Evolutionary conservation across 306 rosid species (phyloP).

Genomic region (Canavalia ensiformis): DNA sequence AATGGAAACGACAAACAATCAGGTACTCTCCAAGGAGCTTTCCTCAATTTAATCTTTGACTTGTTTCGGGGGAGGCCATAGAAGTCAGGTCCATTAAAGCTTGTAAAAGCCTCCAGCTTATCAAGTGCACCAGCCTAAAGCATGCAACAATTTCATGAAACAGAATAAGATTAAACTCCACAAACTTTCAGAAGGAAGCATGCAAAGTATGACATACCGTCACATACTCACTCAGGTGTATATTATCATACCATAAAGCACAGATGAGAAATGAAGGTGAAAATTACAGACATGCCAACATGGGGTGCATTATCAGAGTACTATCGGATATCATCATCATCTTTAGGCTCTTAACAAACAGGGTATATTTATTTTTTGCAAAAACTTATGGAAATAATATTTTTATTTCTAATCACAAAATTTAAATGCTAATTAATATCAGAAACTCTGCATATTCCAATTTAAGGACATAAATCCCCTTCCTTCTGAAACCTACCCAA

Average conservation of each 20-base stretch:
- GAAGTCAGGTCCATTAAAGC: slow-evolving; percentile 98
- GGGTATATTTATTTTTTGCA: neutral
- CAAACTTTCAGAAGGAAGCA: neutral
- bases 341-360: neutral
- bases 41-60: slow-evolving; percentile 69
- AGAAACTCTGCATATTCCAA: slow-evolving; percentile 20
- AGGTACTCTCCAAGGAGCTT: slow-evolving; percentile 82
- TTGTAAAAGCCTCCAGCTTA: slow-evolving; percentile 90
- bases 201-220: slow-evolving; percentile 19
- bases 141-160: slow-evolving; percentile 45
- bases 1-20: slow-evolving; percentile 68
- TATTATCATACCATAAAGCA: slow-evolving; percentile 23
- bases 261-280: neutral
- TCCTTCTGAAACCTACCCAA: neutral
- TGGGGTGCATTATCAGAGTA: neutral
- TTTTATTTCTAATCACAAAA: neutral
- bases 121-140: slow-evolving; percentile 85
- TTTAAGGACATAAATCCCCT: neutral
- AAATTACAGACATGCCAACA: neutral
- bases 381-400: slow-evolving; percentile 1
- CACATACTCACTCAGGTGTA: neutral
- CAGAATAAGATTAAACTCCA: neutral
- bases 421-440: neutral
- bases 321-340: neutral
- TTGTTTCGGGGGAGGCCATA: slow-evolving; percentile 89